Evolutionary conservation across 148 eudicot genomes (phyloP).

Genomic region (Rhododendron molle): DNA sequence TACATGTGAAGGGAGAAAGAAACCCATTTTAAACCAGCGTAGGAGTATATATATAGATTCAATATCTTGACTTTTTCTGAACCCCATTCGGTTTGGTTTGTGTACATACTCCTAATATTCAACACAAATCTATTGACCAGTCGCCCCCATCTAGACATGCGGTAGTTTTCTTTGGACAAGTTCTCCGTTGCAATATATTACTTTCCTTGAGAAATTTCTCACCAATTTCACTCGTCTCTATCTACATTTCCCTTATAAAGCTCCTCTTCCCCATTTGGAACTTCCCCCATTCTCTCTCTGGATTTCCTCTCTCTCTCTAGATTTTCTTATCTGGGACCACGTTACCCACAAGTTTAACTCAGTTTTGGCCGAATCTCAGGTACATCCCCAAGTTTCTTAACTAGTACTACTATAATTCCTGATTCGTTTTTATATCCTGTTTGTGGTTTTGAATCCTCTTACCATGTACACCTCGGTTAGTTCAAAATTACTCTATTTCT

Average conservation of each 20-base stretch:
- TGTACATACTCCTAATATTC: background rate
- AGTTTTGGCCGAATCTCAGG: constrained; percentile 5
- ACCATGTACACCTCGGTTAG: background rate
- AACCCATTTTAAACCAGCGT: background rate
- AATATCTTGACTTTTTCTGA: background rate
- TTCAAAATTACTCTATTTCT: background rate
- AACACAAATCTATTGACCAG: background rate
- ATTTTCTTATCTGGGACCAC: background rate
- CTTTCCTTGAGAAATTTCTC: background rate
- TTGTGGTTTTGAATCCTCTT: background rate
- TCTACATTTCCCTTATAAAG: background rate
- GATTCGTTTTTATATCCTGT: background rate
- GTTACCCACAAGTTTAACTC: background rate
- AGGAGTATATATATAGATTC: background rate
- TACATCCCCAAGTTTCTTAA: background rate
- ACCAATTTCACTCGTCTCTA: constrained; percentile 1
- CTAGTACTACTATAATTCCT: background rate
- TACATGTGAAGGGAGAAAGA: background rate
- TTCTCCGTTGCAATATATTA: background rate
- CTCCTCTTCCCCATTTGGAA: background rate
- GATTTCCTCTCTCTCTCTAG: background rate
- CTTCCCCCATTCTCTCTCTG: background rate
- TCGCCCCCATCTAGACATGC: background rate
- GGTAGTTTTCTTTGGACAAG: background rate
- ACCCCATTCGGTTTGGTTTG: background rate